Base-by-base conservation (phyloP, 805 yeast genomes). In the Candida succiphila region DNA sequence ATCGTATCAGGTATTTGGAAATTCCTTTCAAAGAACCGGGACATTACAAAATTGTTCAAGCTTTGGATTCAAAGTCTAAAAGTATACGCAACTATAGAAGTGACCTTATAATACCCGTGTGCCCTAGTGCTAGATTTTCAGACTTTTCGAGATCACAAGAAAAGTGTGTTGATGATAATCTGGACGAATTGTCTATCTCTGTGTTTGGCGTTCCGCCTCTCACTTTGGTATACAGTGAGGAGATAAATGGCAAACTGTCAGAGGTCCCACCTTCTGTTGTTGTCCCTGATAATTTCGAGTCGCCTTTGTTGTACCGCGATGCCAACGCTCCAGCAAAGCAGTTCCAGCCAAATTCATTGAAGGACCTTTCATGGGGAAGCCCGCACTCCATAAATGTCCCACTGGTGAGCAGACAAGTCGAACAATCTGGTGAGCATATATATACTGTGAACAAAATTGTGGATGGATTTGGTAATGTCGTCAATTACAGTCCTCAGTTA, bases 131-230 rank as follows among this genome's bases (percentile, higher is more conserved):
- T 0, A 54, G 63, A 16, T 69, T 86, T 34, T 63, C 69, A 0
- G 48, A 52, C 0, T 35, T 48, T 6, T 51, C 48, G 25, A 37
- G 38, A 9, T 37, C 39, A n/a, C 40, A 38, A 21, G 73, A 77
- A 44, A 66, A 70, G 41, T 92, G 97, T 60, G 58, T 76, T 24
- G 84, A 79, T 4, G 83, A 75, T 42, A 57, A 67, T 17, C 56
- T 78, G 1, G 53, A 52, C 15, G 41, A 52, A 12, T 40, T 65
- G 31, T 49, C 63, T 17, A 64, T 89, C 22, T 61, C 67, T 2
- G 70, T 78, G 1, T 56, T 62, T 15, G 96, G 97, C 34, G 82
- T 86, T 2, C 78, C 89, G 1, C 97, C 98, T 0, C 54, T 82
- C 37, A 69, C 69, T 17, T 56, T 82, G 24, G 60, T 63, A 27